A percentile compares a stretch with the other conserved stretches of the same genome.
phyloP scores from a whole-genome alignment of 768 basidiomycete species.

The Pulveroboletus sp. region DNA sequence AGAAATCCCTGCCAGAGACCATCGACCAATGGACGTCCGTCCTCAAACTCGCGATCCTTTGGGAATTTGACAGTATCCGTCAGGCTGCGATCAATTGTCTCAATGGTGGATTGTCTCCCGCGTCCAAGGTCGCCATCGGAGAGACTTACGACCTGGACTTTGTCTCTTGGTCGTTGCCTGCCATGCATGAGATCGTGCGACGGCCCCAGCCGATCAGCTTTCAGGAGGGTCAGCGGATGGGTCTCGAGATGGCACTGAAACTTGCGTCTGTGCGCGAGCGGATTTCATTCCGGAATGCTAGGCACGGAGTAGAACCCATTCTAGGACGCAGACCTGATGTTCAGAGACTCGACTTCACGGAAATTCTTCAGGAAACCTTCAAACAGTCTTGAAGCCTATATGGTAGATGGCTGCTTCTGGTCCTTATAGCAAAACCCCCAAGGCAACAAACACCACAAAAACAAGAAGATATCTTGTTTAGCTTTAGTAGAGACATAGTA shows the following conservation, averaged over 20 bases:
- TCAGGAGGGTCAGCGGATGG: conserved; percentile 28
- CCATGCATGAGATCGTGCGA: conserved; percentile 30
- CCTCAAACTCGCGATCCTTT: conserved; percentile 35
- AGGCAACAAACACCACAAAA: no score
- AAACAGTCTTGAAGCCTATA: not conserved
- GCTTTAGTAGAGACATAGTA: no score
- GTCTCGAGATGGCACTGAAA: conserved; percentile 15
- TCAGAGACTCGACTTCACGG: not conserved
- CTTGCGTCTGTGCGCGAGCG: conserved; percentile 12
- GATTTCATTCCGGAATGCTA: not conserved
- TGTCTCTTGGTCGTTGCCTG: conserved; percentile 33
- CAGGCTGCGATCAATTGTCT: conserved; percentile 22
- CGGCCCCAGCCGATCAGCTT: conserved; percentile 5
- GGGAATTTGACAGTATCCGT: conserved; percentile 31
- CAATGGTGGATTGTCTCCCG: not conserved
- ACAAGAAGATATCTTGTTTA: no score
- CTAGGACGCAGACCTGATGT: not conserved
- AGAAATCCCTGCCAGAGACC: conserved; percentile 1
- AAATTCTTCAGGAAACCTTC: not conserved
- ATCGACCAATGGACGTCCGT: conserved; percentile 33
- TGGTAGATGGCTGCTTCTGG: no score
- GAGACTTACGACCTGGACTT: conserved; percentile 22
- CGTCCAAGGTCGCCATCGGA: conserved; percentile 14
- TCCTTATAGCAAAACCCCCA: no score
- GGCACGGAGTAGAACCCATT: not conserved